These are phyloP conservation scores for Pilatotrama ljubarskyi DNA, from an alignment of 768 basidiomycete genomes.

Conservation along the genomic window DNA sequence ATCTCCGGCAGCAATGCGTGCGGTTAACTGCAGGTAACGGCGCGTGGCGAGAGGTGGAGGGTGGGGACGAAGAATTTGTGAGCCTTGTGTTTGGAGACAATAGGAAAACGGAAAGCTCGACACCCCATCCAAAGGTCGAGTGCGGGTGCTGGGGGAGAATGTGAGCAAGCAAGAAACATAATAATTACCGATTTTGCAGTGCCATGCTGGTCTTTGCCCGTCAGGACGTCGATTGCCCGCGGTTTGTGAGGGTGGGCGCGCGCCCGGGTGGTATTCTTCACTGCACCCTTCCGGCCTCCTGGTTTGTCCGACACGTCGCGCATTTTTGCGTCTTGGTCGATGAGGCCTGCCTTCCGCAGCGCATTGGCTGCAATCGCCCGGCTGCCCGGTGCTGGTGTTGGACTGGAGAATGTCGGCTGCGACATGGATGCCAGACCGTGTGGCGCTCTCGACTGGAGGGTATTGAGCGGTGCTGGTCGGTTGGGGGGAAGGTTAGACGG, in stretches of 20 bases:
- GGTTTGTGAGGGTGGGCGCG: conserved; percentile 62
- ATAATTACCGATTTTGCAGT: conserved; percentile 67
- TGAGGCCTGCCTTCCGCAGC: conserved; percentile 70
- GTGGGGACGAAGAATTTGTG: conserved; percentile 37
- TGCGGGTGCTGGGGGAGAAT: conserved; percentile 24
- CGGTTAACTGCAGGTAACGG: conserved; percentile 40
- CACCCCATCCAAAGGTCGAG: conserved; percentile 10
- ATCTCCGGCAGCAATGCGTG: conserved; percentile 46
- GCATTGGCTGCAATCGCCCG: conserved; percentile 61
- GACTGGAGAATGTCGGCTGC: conserved; percentile 55
- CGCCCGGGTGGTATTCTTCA: conserved; percentile 47
- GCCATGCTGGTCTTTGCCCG: conserved; percentile 44
- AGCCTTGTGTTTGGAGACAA: conserved; percentile 39
- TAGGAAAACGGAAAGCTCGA: conserved; percentile 30
- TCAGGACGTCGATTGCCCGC: conserved; percentile 57
- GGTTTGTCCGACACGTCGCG: conserved; percentile 68
- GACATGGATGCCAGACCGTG: conserved; percentile 17
- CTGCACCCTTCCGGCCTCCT: conserved; percentile 69
- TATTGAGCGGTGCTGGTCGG: conserved; percentile 9
- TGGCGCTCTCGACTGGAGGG: conserved; percentile 16
- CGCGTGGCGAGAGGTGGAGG: conserved; percentile 22
- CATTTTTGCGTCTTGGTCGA: conserved; percentile 76
- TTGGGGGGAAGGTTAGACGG: conserved; percentile 14
- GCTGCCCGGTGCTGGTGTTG: conserved; percentile 57
- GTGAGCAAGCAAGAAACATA: conserved; percentile 34